phyloP scores from a whole-genome alignment of 495 filamentous ascomycete species.

The Mycothermus thermophilus region DNA sequence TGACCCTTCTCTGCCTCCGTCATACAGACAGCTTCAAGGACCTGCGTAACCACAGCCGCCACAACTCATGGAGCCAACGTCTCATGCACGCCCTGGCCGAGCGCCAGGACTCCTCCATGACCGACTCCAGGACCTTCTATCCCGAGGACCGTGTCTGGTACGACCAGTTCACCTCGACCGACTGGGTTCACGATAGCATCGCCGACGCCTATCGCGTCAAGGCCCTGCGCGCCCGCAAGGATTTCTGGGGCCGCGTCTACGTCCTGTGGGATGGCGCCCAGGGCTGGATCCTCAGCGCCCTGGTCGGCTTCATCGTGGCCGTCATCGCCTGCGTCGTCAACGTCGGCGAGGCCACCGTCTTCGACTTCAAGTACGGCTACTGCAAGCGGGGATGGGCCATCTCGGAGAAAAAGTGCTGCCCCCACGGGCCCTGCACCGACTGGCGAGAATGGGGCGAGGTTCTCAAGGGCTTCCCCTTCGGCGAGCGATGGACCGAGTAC shows the following conservation, averaged over 20 bases:
- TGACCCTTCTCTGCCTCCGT: neutral
- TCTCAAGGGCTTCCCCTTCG: slow-evolving; percentile 38
- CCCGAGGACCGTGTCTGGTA: slow-evolving; percentile 92
- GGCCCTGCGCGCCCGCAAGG: slow-evolving; percentile 64
- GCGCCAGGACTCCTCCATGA: slow-evolving; percentile 31
- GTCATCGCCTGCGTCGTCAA: slow-evolving; percentile 80
- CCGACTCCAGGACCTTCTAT: slow-evolving; percentile 46
- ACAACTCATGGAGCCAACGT: slow-evolving; percentile 45
- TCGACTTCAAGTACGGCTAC: slow-evolving; percentile 84
- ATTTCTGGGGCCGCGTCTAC: slow-evolving; percentile 63
- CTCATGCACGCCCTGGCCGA: slow-evolving; percentile 38
- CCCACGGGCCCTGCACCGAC: slow-evolving; percentile 48
- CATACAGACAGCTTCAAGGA: slow-evolving; percentile 33
- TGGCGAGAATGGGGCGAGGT: slow-evolving; percentile 70
- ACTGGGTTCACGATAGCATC: slow-evolving; percentile 97
- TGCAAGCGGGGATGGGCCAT: slow-evolving; percentile 59
- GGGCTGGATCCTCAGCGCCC: slow-evolving; percentile 85
- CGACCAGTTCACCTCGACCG: slow-evolving; percentile 95
- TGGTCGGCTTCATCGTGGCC: slow-evolving; percentile 82
- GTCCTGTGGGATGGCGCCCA: slow-evolving; percentile 77
- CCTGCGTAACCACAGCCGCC: slow-evolving; percentile 50
- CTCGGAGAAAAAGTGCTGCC: slow-evolving; percentile 67
- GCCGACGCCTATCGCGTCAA: slow-evolving; percentile 85
- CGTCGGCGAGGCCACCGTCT: slow-evolving; percentile 67
- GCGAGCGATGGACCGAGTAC: slow-evolving; percentile 57